Evolutionary conservation across 2,329 filamentous ascomycete genomes (phyloP), one percentile per base, ranked within the genome.

Genomic region (Penicillium sclerotiorum): DNA sequence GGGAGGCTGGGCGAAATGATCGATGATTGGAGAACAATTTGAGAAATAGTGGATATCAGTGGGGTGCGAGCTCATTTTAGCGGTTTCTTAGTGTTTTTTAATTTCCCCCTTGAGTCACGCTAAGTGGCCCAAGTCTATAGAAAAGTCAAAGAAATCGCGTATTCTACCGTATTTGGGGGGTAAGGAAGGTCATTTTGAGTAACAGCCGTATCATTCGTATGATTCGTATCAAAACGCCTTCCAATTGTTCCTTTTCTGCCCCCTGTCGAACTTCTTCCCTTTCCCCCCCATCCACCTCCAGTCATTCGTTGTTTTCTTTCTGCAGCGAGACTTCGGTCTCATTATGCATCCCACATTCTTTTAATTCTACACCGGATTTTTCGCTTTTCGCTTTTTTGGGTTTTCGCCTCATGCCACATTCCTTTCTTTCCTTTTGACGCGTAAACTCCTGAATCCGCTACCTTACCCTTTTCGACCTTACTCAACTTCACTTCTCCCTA

Each of bases 361-460:
- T 53, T 50, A 28, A 36, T 32, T 46, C 23, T 50, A 46, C 32
- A 32, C 23, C 28, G 42, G 43, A 17, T 30, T 28, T 41, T 28
- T 28, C 25, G 13, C 25, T 28, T 28, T 28, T 28, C 25, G 25
- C 25, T 28, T 28, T n/a, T n/a, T n/a, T n/a, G n/a, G n/a, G n/a
- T n/a, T 40, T 40, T 25, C 13, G 8, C 25, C 22, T 25, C 21
- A 46, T 50, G 48, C 48, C 44, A 50, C 48, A 54, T 47, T 54
- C 44, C 23, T 47, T 53, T 36, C 41, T 18, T 52, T 47, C 36
- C 39, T 47, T 50, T 46, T 32, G 15, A 60, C 59, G 56, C 58
- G 56, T 57, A 50, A n/a, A 47, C 46, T 50, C 55, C 55, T 53
- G 36, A 52, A 49, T 51, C n/a, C 49, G 50, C 52, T 55, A 56